phyloP scores from a whole-genome alignment of 129 eudicot genomes.

The Ambrosia artemisiifolia region DNA sequence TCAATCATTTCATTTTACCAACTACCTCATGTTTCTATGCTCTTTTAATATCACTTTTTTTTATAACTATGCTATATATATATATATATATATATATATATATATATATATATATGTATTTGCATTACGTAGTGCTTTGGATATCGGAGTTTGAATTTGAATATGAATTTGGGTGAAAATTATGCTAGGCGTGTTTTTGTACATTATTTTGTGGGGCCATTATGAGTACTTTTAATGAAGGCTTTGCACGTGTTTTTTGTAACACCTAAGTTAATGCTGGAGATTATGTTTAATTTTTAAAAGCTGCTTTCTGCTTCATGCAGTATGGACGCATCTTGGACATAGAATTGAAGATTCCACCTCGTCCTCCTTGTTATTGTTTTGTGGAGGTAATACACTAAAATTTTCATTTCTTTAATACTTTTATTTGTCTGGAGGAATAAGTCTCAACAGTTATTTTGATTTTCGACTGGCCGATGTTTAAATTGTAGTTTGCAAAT shows the following conservation, averaged over 20 bases:
- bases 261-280: background rate
- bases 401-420: background rate
- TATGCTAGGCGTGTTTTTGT: background rate
- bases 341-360: slow-evolving; percentile 91
- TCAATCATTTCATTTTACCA: background rate
- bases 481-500: slow-evolving; percentile 66
- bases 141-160: background rate
- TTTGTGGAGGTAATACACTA: slow-evolving; percentile 75
- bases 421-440: background rate
- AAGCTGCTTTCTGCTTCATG: slow-evolving; percentile 26
- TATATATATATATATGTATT: background rate
- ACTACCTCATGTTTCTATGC: background rate
- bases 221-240: background rate
- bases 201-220: background rate
- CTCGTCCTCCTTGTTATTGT: slow-evolving; percentile 95
- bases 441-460: background rate
- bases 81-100: background rate
- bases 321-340: slow-evolving; percentile 96
- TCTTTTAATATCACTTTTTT: background rate
- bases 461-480: background rate
- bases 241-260: slow-evolving; percentile 2
- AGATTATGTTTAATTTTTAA: background rate
- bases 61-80: background rate
- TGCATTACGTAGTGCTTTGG: background rate
- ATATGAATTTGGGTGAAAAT: background rate